phyloP scores from a whole-genome alignment of 331 rosid species.

The Quercus lobata region DNA sequence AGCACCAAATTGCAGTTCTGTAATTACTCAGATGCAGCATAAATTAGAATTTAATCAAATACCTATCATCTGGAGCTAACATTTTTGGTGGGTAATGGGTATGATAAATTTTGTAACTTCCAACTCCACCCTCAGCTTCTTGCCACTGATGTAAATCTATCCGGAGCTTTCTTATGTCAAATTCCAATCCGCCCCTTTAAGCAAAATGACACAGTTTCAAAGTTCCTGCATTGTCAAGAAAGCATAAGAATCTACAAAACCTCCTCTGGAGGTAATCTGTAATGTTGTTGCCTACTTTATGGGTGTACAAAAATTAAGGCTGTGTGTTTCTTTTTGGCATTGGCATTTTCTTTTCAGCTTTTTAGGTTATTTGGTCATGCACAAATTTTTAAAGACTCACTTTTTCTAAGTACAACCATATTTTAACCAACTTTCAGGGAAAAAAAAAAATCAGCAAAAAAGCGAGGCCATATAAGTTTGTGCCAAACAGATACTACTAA shows the following conservation, averaged over 20 bases:
- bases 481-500: too few relatives aligned
- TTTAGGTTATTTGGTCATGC: too few relatives aligned
- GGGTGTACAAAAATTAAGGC: neutral
- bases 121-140: conserved; percentile 17
- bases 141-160: neutral
- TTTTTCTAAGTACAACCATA: too few relatives aligned
- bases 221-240: conserved; percentile 16
- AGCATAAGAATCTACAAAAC: conserved; percentile 1
- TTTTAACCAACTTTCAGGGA: too few relatives aligned
- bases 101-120: neutral
- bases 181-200: conserved; percentile 15
- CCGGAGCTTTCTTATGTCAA: neutral
- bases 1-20: conserved; percentile 3
- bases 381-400: too few relatives aligned
- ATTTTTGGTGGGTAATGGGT: neutral
- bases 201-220: conserved; percentile 10
- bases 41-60: conserved; percentile 13
- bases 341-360: too few relatives aligned
- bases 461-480: too few relatives aligned
- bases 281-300: neutral
- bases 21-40: conserved; percentile 13
- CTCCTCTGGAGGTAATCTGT: neutral
- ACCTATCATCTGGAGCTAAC: conserved; percentile 27
- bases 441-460: too few relatives aligned
- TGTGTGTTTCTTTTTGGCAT: neutral